phyloP scores from a whole-genome alignment of 1,284 basidiomycete species.

The Boletus subluridellus region DNA sequence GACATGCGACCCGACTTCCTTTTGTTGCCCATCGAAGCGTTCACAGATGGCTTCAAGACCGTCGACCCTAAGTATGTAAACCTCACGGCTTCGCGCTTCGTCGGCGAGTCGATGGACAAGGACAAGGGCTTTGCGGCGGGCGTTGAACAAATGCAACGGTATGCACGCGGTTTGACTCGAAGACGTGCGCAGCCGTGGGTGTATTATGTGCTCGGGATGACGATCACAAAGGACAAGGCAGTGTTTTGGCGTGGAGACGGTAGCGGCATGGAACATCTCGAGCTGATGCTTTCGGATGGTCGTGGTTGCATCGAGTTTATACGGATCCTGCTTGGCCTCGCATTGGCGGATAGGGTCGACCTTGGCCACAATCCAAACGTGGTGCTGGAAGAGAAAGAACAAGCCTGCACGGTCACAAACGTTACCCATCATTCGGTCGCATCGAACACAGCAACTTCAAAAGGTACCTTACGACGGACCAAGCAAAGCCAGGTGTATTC shows the following conservation, averaged over 20 bases:
- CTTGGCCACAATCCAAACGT: slow-evolving; percentile 1
- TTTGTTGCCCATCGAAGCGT: slow-evolving; percentile 12
- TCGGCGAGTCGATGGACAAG: too few relatives aligned
- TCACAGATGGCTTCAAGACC: background rate
- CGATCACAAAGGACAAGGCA: slow-evolving; percentile 4
- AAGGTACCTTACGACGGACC: background rate
- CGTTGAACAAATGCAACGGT: too few relatives aligned
- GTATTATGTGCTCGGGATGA: slow-evolving; percentile 7
- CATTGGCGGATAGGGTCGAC: background rate
- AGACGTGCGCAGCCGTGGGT: too few relatives aligned
- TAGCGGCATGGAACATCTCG: too few relatives aligned
- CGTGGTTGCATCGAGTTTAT: too few relatives aligned
- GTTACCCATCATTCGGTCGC: background rate
- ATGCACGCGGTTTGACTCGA: too few relatives aligned
- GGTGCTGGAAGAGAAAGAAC: background rate
- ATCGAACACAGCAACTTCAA: too few relatives aligned
- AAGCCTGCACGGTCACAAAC: background rate
- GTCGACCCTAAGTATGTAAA: too few relatives aligned
- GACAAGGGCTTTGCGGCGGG: too few relatives aligned
- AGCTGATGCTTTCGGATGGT: too few relatives aligned
- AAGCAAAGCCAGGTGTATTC: background rate
- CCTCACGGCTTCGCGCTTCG: background rate
- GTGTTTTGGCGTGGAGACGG: background rate
- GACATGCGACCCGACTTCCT: slow-evolving; percentile 18
- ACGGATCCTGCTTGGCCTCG: too few relatives aligned